Conservation (phyloP, 2,329 filamentous ascomycete species). For the Alternaria panax region DNA sequence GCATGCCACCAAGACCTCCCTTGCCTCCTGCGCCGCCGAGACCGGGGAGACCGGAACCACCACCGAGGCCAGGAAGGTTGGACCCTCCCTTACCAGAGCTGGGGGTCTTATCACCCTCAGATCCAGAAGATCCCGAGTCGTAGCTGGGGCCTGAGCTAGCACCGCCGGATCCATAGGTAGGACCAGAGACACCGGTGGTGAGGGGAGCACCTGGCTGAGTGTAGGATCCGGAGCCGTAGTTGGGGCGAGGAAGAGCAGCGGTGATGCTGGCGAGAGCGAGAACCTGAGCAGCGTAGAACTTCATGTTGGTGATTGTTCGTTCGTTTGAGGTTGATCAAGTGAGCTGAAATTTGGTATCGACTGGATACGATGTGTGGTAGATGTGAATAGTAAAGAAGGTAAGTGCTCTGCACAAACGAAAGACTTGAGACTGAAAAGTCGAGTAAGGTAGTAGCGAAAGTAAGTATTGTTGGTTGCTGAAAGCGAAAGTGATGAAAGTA, state of each 20-base stretch:
- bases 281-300: constrained; percentile 12
- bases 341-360: constrained; percentile 1
- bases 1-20: not conserved
- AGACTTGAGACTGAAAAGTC: constrained; percentile 1
- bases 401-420: constrained; percentile 12
- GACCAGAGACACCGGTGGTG: not conserved
- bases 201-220: not conserved
- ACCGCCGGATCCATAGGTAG: not conserved
- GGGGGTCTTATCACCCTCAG: not conserved
- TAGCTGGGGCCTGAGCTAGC: constrained; percentile 4
- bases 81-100: not conserved
- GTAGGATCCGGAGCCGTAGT: not conserved
- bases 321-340: not conserved
- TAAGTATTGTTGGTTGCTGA: constrained; percentile 1
- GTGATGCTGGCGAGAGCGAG: constrained; percentile 12
- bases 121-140: not conserved
- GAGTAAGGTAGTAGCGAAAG: constrained; percentile 1
- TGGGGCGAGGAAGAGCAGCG: constrained; percentile 10
- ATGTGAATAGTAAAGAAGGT: not conserved
- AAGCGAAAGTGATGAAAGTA: constrained; percentile 11
- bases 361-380: not conserved
- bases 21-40: not conserved
- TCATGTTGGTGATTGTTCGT: constrained; percentile 10
- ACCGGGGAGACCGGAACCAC: not conserved
- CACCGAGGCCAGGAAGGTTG: not conserved